Base-by-base conservation (phyloP, 306 rosid genomes). In the Medicago ruthenica region DNA sequence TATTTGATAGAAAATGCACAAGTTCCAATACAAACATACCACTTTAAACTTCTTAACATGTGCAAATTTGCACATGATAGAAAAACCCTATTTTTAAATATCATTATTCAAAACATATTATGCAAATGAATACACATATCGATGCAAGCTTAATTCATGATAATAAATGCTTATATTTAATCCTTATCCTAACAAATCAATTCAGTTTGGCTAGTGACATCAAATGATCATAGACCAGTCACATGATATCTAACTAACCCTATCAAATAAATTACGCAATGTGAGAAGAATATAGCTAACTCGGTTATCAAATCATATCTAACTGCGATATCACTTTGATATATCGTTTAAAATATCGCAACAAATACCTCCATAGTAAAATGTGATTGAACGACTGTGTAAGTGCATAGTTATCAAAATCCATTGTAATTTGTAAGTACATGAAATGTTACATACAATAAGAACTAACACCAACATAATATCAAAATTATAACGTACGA, bases 91-190 rank as follows among this genome's bases (percentile, higher is more conserved):
- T n/a, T n/a, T n/a, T n/a, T n/a, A n/a, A n/a, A n/a, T n/a, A n/a
- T n/a, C n/a, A n/a, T n/a, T n/a, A n/a, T n/a, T n/a, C n/a, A n/a
- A n/a, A n/a, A n/a, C n/a, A 34, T 13, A 42, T 51, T 9, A 12
- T 54, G 31, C 61, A 70, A 82, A 55, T 57, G 8, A 21, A 74
- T 39, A 40, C 27, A 42, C 37, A 44, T 22, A 64, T 8, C 20
- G 66, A 59, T 4, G 62, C 61, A 57, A 31, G 14, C 60, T 22
- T 36, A 57, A 72, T 17, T 57, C 41, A 48, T 22, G 5, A 18
- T 22, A 67, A 48, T 66, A 55, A 73, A 73, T 67, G 48, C 34
- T 67, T 16, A 66, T 22, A 66, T 66, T 31, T 20, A 62, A 76
- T 51, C 4, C 12, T 54, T 2, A 71, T 9, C 67, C 68, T 7